Conservation (phyloP, 129 eudicot genomes). For the Dittrichia graveolens region DNA sequence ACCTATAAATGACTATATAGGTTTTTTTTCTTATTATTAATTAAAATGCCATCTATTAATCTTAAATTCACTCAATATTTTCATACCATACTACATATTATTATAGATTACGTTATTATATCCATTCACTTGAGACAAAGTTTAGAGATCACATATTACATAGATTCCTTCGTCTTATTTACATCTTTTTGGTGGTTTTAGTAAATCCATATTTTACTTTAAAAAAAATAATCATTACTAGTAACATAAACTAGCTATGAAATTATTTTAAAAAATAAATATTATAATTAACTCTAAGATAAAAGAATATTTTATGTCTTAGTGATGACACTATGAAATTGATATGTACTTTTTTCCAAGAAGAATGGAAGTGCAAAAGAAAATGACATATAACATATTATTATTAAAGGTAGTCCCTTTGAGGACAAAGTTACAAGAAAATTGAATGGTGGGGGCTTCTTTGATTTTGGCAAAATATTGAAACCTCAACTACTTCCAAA, state of each 20-base stretch:
- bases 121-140: too few species aligned
- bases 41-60: too few species aligned
- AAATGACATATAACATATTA: background rate
- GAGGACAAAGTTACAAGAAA: slow-evolving; percentile 18
- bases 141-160: slow-evolving; percentile 13
- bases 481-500: slow-evolving; percentile 23
- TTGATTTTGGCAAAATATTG: slow-evolving; percentile 11
- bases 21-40: too few species aligned
- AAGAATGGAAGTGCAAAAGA: slow-evolving; percentile 23
- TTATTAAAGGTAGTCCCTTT: slow-evolving; percentile 15
- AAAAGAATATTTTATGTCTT: too few species aligned
- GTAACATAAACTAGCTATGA: background rate
- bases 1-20: too few species aligned
- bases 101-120: too few species aligned
- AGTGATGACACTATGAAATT: slow-evolving; percentile 7
- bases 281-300: background rate
- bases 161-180: slow-evolving; percentile 4
- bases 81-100: too few species aligned
- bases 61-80: too few species aligned
- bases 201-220: background rate
- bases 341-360: slow-evolving; percentile 24
- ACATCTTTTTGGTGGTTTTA: slow-evolving; percentile 1
- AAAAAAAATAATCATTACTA: background rate
- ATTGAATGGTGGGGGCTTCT: slow-evolving; percentile 20
- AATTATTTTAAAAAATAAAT: background rate